phyloP scores from a whole-genome alignment of 23 red algal genomes.

The Gracilaria vermiculophylla region DNA sequence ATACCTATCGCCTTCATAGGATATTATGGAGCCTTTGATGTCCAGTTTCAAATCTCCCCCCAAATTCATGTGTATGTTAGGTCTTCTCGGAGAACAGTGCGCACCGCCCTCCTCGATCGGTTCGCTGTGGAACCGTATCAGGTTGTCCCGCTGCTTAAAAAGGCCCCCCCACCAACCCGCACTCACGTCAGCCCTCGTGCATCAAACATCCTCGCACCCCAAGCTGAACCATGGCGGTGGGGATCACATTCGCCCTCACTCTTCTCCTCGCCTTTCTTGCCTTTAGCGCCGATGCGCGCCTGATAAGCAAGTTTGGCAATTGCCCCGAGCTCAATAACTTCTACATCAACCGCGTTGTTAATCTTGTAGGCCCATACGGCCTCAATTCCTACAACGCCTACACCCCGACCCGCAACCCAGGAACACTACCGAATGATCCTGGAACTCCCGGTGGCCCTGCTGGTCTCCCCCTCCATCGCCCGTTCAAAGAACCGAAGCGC shows the following conservation, averaged over 20 bases:
- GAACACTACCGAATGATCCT: not conserved
- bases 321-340: conserved; percentile 54
- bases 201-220: too few species aligned
- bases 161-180: not conserved
- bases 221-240: not conserved
- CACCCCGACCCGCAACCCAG: not conserved
- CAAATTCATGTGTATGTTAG: not conserved
- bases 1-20: not conserved
- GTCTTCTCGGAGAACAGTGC: too few species aligned
- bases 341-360: conserved; percentile 37
- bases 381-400: conserved; percentile 58
- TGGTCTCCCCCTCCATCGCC: conserved; percentile 39
- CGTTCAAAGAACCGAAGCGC: conserved; percentile 24
- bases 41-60: not conserved
- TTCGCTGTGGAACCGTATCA: too few species aligned
- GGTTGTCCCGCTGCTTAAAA: too few species aligned
- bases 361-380: conserved; percentile 55
- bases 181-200: too few species aligned
- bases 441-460: conserved; percentile 51
- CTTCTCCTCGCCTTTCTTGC: not conserved
- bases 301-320: too few species aligned
- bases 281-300: conserved; percentile 4
- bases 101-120: too few species aligned
- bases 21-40: not conserved
- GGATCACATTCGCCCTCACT: not conserved